These are phyloP conservation scores for Calonectria crousiana DNA, from an alignment of 2,329 filamentous ascomycete species.

Conservation along the genomic window DNA sequence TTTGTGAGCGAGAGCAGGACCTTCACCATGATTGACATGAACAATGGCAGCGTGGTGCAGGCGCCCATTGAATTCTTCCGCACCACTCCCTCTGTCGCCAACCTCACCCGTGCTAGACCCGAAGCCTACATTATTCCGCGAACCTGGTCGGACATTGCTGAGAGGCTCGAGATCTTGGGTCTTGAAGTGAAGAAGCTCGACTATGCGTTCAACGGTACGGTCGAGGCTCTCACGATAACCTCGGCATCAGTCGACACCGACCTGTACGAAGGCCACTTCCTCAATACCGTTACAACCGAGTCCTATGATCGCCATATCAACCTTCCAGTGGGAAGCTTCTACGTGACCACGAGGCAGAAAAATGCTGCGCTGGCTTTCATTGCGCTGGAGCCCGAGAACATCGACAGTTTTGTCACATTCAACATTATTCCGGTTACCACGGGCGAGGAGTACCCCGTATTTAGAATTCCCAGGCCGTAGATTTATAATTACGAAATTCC, in stretches of 20 bases:
- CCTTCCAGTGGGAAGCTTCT: background rate
- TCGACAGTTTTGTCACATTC: background rate
- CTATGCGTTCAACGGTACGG: background rate
- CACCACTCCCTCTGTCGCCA: background rate
- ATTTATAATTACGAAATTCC: background rate
- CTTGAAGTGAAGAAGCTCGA: background rate
- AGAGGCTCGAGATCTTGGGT: background rate
- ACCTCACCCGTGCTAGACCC: background rate
- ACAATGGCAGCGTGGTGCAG: background rate
- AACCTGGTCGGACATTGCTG: background rate
- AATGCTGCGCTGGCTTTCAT: background rate
- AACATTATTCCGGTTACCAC: background rate
- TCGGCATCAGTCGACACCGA: background rate
- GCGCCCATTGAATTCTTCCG: background rate
- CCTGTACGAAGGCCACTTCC: background rate
- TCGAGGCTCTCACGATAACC: background rate
- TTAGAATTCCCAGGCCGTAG: background rate
- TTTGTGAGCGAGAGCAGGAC: background rate
- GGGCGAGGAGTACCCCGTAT: background rate
- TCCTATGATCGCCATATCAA: background rate
- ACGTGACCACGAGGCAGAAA: background rate
- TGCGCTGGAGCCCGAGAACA: background rate
- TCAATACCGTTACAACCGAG: background rate
- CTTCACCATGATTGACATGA: slow-evolving; percentile 6
- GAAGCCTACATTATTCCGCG: background rate